A percentile compares a stretch with the other conserved stretches of the same genome.
Evolutionary conservation across 163 green algal genomes (phyloP).

Genomic region (Volvox carteri): DNA sequence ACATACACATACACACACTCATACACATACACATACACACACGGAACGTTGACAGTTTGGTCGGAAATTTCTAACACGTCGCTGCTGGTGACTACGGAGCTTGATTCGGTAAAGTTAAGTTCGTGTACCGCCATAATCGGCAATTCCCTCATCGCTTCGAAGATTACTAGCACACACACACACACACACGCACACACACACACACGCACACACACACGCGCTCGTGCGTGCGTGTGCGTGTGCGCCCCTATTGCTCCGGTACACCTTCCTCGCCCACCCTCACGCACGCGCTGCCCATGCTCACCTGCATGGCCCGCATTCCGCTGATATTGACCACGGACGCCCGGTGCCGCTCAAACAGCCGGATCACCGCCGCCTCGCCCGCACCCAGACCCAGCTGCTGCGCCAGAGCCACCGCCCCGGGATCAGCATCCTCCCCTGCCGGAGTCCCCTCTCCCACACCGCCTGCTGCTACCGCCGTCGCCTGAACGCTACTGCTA

Average conservation of each 20-base stretch:
- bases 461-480: neutral
- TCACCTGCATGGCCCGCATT: constrained; percentile 45
- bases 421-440: neutral
- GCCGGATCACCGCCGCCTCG: constrained; percentile 37
- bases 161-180: neutral
- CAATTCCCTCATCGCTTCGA: neutral
- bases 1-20: too few relatives aligned
- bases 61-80: too few relatives aligned
- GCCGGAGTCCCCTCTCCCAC: too few relatives aligned
- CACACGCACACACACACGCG: neutral
- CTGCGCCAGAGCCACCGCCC: neutral
- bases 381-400: constrained; percentile 8
- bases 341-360: constrained; percentile 49
- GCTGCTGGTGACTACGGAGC: too few relatives aligned
- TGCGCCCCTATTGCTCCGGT: too few relatives aligned
- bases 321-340: constrained; percentile 57
- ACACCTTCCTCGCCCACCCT: too few relatives aligned
- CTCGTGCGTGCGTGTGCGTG: too few relatives aligned
- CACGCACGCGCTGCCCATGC: neutral
- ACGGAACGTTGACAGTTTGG: too few relatives aligned
- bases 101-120: too few relatives aligned
- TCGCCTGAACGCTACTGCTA: neutral
- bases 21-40: too few relatives aligned
- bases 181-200: neutral
- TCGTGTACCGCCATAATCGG: neutral